Conservation (phyloP, 768 basidiomycete genomes). For the Astraeus odoratus region DNA sequence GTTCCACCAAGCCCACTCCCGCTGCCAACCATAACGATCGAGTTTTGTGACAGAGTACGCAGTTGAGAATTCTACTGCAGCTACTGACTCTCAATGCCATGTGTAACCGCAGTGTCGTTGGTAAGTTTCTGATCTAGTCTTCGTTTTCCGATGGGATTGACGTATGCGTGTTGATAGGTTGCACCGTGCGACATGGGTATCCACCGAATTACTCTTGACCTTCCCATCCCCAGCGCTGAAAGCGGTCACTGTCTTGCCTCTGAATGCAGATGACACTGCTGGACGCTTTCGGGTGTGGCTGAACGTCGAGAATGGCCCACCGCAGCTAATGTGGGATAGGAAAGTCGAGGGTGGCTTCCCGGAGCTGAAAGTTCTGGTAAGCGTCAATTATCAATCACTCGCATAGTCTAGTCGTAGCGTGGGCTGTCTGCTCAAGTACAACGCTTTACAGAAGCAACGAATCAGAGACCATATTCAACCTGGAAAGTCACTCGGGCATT, state of each 20-base stretch:
- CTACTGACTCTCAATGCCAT: not conserved
- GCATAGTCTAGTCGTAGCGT: too few species aligned
- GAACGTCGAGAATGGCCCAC: conserved; percentile 27
- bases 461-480: conserved; percentile 82
- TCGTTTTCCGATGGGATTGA: conserved; percentile 1
- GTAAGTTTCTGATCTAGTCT: conserved; percentile 34
- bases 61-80: conserved; percentile 1
- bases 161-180: conserved; percentile 46
- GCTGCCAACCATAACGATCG: conserved; percentile 66
- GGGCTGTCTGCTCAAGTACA: conserved; percentile 5
- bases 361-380: conserved; percentile 76
- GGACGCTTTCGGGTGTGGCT: conserved; percentile 94
- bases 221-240: conserved; percentile 75
- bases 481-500: conserved; percentile 79
- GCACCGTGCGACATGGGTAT: conserved; percentile 89
- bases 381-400: too few species aligned
- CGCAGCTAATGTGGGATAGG: conserved; percentile 76
- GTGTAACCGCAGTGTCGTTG: conserved; percentile 67
- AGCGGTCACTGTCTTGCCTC: conserved; percentile 65
- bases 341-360: conserved; percentile 91
- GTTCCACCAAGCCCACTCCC: conserved; percentile 42
- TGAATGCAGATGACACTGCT: conserved; percentile 73
- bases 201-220: conserved; percentile 86
- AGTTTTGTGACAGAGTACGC: conserved; percentile 87
- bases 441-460: conserved; percentile 66